A percentile compares a stretch with the other conserved stretches of the same genome.
Evolutionary conservation across 192 early-diverging fungal species (phyloP).

Genomic region (Lunasporangiospora selenospora): DNA sequence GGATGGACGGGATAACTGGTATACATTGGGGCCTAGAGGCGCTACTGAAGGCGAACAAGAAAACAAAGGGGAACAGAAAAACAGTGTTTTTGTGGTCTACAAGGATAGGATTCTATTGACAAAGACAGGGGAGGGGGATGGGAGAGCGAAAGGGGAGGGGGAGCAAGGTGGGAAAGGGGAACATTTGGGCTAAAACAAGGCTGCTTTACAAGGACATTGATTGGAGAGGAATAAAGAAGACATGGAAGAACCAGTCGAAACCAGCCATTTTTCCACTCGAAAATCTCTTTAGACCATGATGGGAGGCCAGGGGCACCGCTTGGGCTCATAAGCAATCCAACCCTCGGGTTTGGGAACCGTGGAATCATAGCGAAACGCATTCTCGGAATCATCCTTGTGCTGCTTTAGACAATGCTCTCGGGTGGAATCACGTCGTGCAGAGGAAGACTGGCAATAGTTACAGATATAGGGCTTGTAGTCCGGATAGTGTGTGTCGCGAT

Average conservation of each 20-base stretch:
- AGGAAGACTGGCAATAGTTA: slow-evolving; percentile 40
- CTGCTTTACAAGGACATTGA: too few species aligned
- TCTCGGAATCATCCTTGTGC: slow-evolving; percentile 44
- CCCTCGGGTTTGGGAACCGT: slow-evolving; percentile 42
- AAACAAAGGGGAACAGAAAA: too few species aligned
- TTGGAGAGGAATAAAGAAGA: too few species aligned
- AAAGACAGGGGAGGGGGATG: too few species aligned
- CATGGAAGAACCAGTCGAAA: too few species aligned
- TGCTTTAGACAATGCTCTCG: slow-evolving; percentile 44
- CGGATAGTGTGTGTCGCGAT: slow-evolving; percentile 41
- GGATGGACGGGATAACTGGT: neutral
- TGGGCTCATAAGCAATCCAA: slow-evolving; percentile 47
- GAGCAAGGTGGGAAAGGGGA: too few species aligned
- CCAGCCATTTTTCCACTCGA: too few species aligned
- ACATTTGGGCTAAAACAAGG: too few species aligned
- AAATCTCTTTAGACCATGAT: slow-evolving; percentile 38
- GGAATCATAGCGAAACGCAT: slow-evolving; percentile 35
- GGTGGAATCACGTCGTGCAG: slow-evolving; percentile 39
- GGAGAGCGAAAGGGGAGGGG: too few species aligned
- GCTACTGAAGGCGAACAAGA: too few species aligned
- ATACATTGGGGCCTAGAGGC: neutral
- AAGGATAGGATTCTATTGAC: too few species aligned
- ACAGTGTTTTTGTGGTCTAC: too few species aligned
- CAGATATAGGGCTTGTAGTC: slow-evolving; percentile 50
- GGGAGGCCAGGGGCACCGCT: slow-evolving; percentile 43